These are phyloP conservation scores for Aspergillus transmontanensis DNA, from an alignment of 2,329 filamentous ascomycete genomes.

Conservation along the genomic window DNA sequence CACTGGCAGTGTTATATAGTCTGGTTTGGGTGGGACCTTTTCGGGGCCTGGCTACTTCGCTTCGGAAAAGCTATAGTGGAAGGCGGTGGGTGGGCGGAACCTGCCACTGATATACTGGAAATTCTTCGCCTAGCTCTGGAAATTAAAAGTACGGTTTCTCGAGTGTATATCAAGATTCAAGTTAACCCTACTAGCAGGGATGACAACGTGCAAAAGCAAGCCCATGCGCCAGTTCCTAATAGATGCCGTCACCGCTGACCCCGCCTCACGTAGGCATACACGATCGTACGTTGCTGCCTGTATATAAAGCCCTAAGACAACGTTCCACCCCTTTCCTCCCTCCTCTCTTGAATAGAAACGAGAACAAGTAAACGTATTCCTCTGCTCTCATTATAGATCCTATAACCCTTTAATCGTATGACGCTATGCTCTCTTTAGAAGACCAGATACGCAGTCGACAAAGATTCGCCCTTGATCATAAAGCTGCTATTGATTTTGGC, in stretches of 20 bases:
- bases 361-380: background rate
- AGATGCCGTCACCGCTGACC: background rate
- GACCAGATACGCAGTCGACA: background rate
- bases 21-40: no score
- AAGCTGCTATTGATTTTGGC: background rate
- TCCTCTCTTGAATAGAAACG: background rate
- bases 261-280: background rate
- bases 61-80: no score
- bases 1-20: no score
- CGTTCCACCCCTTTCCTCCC: no score
- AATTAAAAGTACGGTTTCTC: no score
- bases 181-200: background rate
- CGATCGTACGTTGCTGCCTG: no score
- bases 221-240: background rate
- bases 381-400: background rate
- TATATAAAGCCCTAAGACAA: no score
- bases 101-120: no score
- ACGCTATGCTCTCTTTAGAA: background rate
- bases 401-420: background rate
- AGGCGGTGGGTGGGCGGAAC: no score
- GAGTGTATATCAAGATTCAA: no score
- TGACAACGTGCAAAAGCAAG: background rate
- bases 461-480: background rate
- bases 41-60: no score
- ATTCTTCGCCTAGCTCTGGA: no score